A percentile compares a stretch with the other conserved stretches of the same genome.
phyloP scores from a whole-genome alignment of 768 basidiomycete genomes.

The Suillus subluteus region DNA sequence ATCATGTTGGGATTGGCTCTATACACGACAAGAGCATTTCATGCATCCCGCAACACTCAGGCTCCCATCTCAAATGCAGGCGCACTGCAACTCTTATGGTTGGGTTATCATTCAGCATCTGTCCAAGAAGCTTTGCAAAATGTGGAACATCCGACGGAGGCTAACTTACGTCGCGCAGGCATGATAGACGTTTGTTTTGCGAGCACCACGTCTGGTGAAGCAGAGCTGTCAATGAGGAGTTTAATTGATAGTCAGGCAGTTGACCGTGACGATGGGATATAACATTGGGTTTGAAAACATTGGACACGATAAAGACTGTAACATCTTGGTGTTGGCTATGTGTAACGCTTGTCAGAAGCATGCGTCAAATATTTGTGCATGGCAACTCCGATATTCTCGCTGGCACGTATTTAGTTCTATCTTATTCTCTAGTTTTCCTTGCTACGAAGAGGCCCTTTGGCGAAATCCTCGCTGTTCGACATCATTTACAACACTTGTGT shows the following conservation, averaged over 20 bases:
- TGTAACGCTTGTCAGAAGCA: background rate
- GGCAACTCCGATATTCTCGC: too few relatives aligned
- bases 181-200: conserved; percentile 12
- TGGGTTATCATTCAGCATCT: background rate
- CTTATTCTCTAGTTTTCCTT: too few relatives aligned
- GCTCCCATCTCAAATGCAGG: background rate
- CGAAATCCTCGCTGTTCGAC: too few relatives aligned
- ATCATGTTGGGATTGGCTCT: conserved; percentile 8
- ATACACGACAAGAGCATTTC: conserved; percentile 1
- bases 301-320: background rate
- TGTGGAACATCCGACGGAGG: background rate
- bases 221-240: background rate
- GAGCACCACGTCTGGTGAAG: background rate
- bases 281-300: background rate
- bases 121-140: background rate
- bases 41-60: background rate
- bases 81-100: background rate
- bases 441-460: too few relatives aligned
- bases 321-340: background rate
- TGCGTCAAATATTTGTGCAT: too few relatives aligned
- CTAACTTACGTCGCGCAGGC: conserved; percentile 3
- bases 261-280: background rate
- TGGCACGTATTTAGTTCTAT: too few relatives aligned
- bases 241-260: background rate
- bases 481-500: too few relatives aligned